These are phyloP conservation scores for Mortierella sp. DNA, from an alignment of 371 early-diverging fungal species.

Conservation along the genomic window DNA sequence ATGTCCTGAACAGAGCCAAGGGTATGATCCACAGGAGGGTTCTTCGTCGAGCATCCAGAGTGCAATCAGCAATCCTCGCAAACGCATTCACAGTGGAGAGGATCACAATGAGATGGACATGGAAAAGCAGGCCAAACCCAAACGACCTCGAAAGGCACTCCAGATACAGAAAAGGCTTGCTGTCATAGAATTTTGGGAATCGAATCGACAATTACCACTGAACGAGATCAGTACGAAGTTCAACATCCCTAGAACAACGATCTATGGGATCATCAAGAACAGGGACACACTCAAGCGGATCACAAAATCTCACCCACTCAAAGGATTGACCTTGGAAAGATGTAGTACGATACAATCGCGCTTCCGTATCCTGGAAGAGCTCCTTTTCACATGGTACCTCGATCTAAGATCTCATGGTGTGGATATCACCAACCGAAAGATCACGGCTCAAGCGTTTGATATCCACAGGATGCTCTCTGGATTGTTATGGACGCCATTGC, in stretches of 20 bases:
- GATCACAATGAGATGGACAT: too few species aligned
- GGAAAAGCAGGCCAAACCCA: too few species aligned
- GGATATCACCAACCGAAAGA: not conserved
- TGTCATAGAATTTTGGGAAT: conserved; percentile 4
- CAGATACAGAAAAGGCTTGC: not conserved
- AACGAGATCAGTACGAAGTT: not conserved
- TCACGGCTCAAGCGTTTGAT: conserved; percentile 9
- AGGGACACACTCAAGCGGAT: not conserved
- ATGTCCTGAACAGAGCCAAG: too few species aligned
- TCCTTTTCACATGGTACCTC: not conserved
- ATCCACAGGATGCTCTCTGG: conserved; percentile 1
- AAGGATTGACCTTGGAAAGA: not conserved
- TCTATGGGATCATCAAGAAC: conserved; percentile 8
- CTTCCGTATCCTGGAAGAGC: conserved; percentile 7
- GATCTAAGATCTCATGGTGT: conserved; percentile 1
- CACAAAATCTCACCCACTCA: not conserved
- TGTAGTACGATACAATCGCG: not conserved
- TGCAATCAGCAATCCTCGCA: too few species aligned
- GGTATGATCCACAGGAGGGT: too few species aligned
- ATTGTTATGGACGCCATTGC: not conserved
- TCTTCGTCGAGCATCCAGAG: too few species aligned
- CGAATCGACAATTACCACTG: not conserved
- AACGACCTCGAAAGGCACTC: not conserved
- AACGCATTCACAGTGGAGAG: too few species aligned
- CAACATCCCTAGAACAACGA: not conserved